Base-by-base conservation (phyloP, 331 rosid genomes). In the Pyracantha coccinea region DNA sequence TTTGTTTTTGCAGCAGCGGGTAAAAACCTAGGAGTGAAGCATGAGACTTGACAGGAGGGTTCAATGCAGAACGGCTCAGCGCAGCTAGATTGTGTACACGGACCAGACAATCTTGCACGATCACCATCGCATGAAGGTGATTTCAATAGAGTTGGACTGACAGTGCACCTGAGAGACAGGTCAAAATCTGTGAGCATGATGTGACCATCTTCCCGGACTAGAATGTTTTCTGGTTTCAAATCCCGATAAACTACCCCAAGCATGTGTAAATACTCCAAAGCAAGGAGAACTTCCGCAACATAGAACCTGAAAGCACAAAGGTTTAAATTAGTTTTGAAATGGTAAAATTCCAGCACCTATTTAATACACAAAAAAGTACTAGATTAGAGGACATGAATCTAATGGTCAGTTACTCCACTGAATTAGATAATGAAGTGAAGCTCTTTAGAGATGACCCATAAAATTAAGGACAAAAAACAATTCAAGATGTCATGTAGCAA, bases 171-270 rank as follows among this genome's bases (percentile, higher is more conserved):
- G 3, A 95, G 86, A 11, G 99, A 95, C 69, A 95, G 89, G 77
- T 95, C 99, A 70, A 92, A 95, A 83, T 95, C 99, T 13, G 99
- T 92, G 65, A 95, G 99, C 99, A 95, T 95, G 67, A 95, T 95
- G 86, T 95, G 99, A 53, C 99, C 99, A 15, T 92, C 97, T 83
- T 92, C 97, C 71, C 99, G 83, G 73, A 94, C 99, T 73, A 94
- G 96, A 85, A 94, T 90, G 83, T 94, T 94, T 79, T 94, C 99
- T 0, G 99, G 99, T 76, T 94, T 94, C 77, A 94, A 75, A 86
- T 95, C 99, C 45, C 99, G 90, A 81, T 95, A 95, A 75, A 95
- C 90, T 58, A 95, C 91, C 76, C 99, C 99, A 69, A 95, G 97
- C 99, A 95, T 92, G 93, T 95, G 99, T 77, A 95, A 82, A 79